Percentiles rank a stretch among this genome's conserved stretches.
Conservation (phyloP, 805 yeast species). For the Komagataella pseudopastoris region DNA sequence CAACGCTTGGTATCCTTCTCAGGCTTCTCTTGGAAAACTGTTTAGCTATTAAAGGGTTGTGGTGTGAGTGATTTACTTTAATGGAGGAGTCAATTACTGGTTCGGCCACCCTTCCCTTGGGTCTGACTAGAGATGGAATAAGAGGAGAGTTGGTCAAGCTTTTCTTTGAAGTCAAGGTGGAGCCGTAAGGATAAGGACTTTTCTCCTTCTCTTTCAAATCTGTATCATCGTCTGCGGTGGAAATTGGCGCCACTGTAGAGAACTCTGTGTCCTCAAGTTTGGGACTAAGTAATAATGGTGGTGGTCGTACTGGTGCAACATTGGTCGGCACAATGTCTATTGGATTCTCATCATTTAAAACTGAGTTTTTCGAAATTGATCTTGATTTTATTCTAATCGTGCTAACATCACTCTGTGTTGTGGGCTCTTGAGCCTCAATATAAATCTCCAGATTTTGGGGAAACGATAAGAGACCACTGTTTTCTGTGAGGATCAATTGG, state of each 20-base stretch:
- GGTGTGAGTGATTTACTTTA: neutral
- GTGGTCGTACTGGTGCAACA: neutral
- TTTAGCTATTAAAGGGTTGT: neutral
- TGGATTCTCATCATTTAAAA: neutral
- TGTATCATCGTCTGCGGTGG: neutral
- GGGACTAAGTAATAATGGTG: neutral
- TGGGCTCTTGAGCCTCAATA: neutral
- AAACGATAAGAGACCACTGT: neutral
- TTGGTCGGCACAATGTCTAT: neutral
- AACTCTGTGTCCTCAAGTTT: neutral
- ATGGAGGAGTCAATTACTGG: neutral
- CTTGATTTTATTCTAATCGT: neutral
- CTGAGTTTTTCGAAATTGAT: neutral
- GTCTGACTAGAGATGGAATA: neutral
- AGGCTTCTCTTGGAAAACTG: neutral
- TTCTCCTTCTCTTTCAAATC: neutral
- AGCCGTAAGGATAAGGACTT: neutral
- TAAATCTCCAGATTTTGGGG: neutral
- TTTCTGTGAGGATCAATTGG: neutral
- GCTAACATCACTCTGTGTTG: neutral
- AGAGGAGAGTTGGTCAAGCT: neutral
- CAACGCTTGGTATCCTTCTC: constrained; percentile 2
- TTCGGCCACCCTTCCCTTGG: neutral
- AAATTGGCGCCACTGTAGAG: neutral
- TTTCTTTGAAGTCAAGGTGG: neutral